Base-by-base conservation (phyloP, 2,329 filamentous ascomycete genomes). In the Shiraia bambusicola region DNA sequence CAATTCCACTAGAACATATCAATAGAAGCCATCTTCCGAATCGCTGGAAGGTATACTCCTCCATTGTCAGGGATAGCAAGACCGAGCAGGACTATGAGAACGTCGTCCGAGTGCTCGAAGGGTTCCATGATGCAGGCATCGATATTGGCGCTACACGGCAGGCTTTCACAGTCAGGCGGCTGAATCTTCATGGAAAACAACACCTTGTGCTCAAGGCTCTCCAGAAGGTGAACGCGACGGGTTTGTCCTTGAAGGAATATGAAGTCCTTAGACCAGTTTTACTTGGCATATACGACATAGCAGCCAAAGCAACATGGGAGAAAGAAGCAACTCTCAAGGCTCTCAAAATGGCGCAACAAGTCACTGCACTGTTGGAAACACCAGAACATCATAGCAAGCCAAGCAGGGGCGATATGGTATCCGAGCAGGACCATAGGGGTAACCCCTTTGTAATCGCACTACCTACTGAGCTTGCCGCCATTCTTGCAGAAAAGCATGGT, bases 401-500 rank as follows among this genome's bases (percentile, higher is more conserved):
- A 12, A 15, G 17, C 16, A 35, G n/a, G 12, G 40, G 29, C 37
- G 42, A 33, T 14, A 22, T 53, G 42, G 53, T 8, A 64, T 49
- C 49, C 58, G n/a, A 61, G 64, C 37, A 58, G 40, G 40, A 60
- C 17, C 49, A 46, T 34, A 56, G 57, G 30, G 42, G 56, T 6
- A 50, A 58, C 31, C 69, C 72, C 1, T 54, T 58, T 3, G 63
- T 72, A 3, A 58, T 76, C 25, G 73, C 68, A n/a, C 45, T 69
- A 19, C 68, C 70, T 37, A 56, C 75, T 5, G 72, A 74, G 52
- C 47, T 76, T 55, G 63, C 69, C 13, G 72, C 72, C 19, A 60
- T 70, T 4, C 56, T 66, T 31, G 69, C 68, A 3, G 62, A 67
- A 37, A 63, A 58, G 42, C 58, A 71, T 29, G 51, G 71, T 31